These are phyloP conservation scores for Venturia pyrina DNA, from an alignment of 2,329 filamentous ascomycete species.

Conservation along the genomic window DNA sequence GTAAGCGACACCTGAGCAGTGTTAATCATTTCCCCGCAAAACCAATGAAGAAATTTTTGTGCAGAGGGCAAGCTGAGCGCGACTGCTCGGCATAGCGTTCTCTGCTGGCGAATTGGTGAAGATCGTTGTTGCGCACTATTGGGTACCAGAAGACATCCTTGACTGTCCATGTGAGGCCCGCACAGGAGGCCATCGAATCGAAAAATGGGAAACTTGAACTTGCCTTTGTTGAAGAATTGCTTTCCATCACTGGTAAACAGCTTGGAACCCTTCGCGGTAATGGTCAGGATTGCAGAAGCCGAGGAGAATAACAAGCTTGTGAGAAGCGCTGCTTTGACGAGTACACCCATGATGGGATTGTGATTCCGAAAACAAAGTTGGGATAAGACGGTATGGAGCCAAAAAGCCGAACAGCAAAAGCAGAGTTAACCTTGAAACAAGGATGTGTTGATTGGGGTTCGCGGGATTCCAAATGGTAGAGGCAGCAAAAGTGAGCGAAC, in stretches of 20 bases:
- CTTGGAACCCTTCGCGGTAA: conserved; percentile 60
- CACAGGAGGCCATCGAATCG: not conserved
- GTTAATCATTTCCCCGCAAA: not conserved
- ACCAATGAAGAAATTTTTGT: not conserved
- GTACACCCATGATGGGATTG: not conserved
- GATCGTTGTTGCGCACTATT: not conserved
- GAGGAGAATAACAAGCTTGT: conserved; percentile 17
- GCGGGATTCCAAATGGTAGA: not conserved
- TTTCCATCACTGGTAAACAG: conserved; percentile 73
- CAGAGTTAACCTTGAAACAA: not conserved
- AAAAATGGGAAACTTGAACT: conserved; percentile 10
- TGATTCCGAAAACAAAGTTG: not conserved
- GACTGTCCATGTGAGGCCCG: not conserved
- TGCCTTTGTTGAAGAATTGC: conserved; percentile 80
- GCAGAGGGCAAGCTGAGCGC: too few relatives aligned
- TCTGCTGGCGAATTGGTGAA: not conserved
- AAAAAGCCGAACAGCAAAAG: not conserved
- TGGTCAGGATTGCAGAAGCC: conserved; percentile 42
- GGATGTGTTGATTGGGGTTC: not conserved
- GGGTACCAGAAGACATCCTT: not conserved
- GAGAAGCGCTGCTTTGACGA: conserved; percentile 2
- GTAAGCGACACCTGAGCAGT: not conserved
- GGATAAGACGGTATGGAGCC: not conserved
- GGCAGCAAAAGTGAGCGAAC: not conserved
- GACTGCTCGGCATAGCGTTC: too few relatives aligned